Conservation (phyloP, 768 basidiomycete species). For the Rhizopogon vulgaris region DNA sequence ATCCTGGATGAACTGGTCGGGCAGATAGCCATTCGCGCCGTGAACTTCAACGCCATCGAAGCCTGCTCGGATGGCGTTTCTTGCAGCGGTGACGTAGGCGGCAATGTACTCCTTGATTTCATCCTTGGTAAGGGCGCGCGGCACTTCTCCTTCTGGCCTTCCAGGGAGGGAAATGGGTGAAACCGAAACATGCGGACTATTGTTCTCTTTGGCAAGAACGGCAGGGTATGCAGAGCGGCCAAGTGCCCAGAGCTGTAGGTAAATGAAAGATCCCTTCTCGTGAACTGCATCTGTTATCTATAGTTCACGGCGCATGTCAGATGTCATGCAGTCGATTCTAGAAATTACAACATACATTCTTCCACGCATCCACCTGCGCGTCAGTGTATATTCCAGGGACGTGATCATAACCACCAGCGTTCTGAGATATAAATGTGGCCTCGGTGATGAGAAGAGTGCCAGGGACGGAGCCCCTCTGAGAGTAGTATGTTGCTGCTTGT, state of each 20-base stretch:
- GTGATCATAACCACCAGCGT: constrained; percentile 43
- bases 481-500: constrained; percentile 38
- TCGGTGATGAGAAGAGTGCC: constrained; percentile 56
- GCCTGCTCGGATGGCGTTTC: constrained; percentile 31
- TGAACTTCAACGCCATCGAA: constrained; percentile 45
- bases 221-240: constrained; percentile 35
- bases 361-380: constrained; percentile 51
- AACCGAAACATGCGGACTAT: constrained; percentile 27
- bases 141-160: constrained; percentile 4
- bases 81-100: constrained; percentile 25
- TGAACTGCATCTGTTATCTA: constrained; percentile 57
- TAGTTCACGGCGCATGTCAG: background rate
- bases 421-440: constrained; percentile 43
- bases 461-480: constrained; percentile 38
- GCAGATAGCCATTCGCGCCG: constrained; percentile 37
- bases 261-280: constrained; percentile 41
- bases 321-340: too few relatives aligned
- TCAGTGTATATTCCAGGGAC: constrained; percentile 60
- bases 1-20: constrained; percentile 62
- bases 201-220: constrained; percentile 27
- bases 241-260: constrained; percentile 46
- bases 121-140: constrained; percentile 12
- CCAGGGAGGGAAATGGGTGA: constrained; percentile 22
- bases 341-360: constrained; percentile 25
- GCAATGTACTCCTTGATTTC: constrained; percentile 30